Evolutionary conservation across 805 yeast genomes (phyloP).

Genomic region (Clavispora fructus): DNA sequence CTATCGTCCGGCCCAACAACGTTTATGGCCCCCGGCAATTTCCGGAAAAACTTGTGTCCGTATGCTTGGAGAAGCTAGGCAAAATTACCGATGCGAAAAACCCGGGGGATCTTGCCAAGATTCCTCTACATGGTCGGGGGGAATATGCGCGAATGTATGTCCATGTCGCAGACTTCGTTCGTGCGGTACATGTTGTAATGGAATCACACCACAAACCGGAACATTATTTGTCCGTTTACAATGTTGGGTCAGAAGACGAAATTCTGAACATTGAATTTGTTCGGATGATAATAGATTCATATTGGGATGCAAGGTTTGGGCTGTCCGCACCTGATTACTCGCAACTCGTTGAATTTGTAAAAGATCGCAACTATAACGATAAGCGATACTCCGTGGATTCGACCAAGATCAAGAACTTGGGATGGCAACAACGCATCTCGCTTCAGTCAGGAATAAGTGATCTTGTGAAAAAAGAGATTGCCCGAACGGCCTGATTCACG

Average conservation of each 20-base stretch:
- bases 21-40: slow-evolving; percentile 50
- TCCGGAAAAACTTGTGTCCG: slow-evolving; percentile 49
- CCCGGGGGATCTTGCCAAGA: slow-evolving; percentile 3
- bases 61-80: slow-evolving; percentile 9
- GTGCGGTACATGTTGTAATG: slow-evolving; percentile 33
- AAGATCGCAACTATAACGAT: slow-evolving; percentile 33
- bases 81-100: not conserved
- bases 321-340: not conserved
- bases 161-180: slow-evolving; percentile 37
- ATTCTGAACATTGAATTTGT: slow-evolving; percentile 17
- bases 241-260: slow-evolving; percentile 13
- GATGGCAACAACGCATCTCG: slow-evolving; percentile 25
- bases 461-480: slow-evolving; percentile 1
- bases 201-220: not conserved
- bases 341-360: slow-evolving; percentile 17
- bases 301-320: slow-evolving; percentile 4
- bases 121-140: slow-evolving; percentile 48
- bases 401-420: slow-evolving; percentile 20
- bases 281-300: slow-evolving; percentile 13
- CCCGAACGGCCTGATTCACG: not conserved
- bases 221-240: slow-evolving; percentile 11
- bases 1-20: slow-evolving; percentile 45
- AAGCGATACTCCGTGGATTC: slow-evolving; percentile 21
- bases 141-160: slow-evolving; percentile 38
- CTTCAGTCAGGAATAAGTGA: slow-evolving; percentile 19